Base-by-base conservation (phyloP, 2,329 filamentous ascomycete genomes). In the Ceratocystis albifundus region DNA sequence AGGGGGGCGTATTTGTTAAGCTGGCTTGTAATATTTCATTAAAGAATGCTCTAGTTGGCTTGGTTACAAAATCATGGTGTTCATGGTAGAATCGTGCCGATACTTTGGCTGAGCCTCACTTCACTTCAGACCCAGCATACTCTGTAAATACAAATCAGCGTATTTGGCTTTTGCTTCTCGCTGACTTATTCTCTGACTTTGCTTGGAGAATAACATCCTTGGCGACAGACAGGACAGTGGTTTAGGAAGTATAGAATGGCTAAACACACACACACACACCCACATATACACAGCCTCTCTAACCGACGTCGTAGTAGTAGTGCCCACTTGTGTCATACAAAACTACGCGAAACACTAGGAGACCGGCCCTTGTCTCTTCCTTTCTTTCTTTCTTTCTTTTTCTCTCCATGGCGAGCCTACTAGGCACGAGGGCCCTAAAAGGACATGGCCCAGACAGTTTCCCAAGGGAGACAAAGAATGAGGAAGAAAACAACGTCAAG, bases 31-130 rank as follows among this genome's bases (percentile, higher is more conserved):
- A 30, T 25, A 10, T 15, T 12, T 57, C 3, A 28, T 10, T 25
- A 10, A 28, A 28, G 22, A 15, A 28, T 6, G 15, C 32, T 22
- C 10, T 28, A 57, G 53, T 57, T 57, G 53, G 25, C 53, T 28
- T 57, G 53, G 53, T 57, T 57, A 57, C 20, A 57, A 57, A 15
- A 57, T 30, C 22, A 57, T 22, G 17, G 46, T 50, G 46, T n/a
- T 50, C 46, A 36, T 10, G 32, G 32, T 36, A 36, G 10, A 36
- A 36, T 36, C 8, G 8, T 36, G 8, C 32, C 4, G 22, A 55
- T 55, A 28, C 7, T 22, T 55, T 28, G 12, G 50, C 50, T 28
- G 12, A 22, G 50, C 12, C 50, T 55, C 50, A 55, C 22, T 15
- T 55, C 50, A 55, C 22, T 15, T 22, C 10, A 5, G 8, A 20